phyloP scores from a whole-genome alignment of 164 flowering plant species.

The Vitis amurensis region DNA sequence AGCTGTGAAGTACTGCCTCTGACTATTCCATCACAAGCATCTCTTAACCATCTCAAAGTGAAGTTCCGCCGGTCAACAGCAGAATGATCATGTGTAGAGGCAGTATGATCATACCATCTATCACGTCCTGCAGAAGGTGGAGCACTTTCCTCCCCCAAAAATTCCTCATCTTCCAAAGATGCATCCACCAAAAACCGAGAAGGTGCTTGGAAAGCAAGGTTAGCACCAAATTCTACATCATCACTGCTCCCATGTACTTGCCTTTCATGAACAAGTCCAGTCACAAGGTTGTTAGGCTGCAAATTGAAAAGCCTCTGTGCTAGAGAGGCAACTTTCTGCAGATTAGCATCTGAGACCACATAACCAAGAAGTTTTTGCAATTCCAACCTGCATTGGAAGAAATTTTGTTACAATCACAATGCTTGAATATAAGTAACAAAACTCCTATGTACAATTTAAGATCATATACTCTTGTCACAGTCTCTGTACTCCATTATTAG shows the following conservation, averaged over 20 bases:
- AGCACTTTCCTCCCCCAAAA: constrained; percentile 36
- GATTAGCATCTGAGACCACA: constrained; percentile 43
- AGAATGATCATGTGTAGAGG: constrained; percentile 17
- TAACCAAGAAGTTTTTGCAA: constrained; percentile 66
- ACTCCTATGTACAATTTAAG: background rate
- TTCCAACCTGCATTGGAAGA: constrained; percentile 49
- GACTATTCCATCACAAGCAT: constrained; percentile 73
- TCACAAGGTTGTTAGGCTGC: constrained; percentile 43
- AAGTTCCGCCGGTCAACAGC: constrained; percentile 33
- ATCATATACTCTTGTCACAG: no score
- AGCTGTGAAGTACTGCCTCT: constrained; percentile 70
- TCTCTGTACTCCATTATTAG: no score
- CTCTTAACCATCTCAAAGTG: constrained; percentile 82
- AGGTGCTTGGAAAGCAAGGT: constrained; percentile 69
- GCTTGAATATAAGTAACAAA: background rate
- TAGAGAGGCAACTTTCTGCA: constrained; percentile 50
- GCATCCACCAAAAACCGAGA: constrained; percentile 73
- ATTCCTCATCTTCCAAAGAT: constrained; percentile 51
- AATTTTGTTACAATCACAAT: constrained; percentile 7
- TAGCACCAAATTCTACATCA: constrained; percentile 73
- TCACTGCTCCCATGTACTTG: constrained; percentile 29
- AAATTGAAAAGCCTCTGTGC: constrained; percentile 50
- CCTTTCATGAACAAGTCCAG: constrained; percentile 19
- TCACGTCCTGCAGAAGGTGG: constrained; percentile 25
- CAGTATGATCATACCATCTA: constrained; percentile 25